Conservation (phyloP, 352 stramenopile genomes). For the Pythium apleroticum region DNA sequence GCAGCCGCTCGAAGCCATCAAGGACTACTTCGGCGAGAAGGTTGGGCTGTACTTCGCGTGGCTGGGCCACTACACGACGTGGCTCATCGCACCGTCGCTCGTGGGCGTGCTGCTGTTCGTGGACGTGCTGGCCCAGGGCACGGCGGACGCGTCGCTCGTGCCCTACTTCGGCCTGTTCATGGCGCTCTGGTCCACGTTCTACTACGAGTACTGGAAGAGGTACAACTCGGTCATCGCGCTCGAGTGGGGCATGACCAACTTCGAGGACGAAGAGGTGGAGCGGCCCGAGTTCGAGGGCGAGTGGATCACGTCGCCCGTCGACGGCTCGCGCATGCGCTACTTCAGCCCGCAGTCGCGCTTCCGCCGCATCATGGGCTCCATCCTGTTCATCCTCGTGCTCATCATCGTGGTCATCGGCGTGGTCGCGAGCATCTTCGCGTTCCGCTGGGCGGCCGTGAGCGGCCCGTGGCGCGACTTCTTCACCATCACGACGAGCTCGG, state of each 20-base stretch:
- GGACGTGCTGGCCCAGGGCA: constrained; percentile 59
- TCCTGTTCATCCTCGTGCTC: constrained; percentile 73
- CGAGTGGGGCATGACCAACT: constrained; percentile 74
- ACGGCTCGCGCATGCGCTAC: constrained; percentile 76
- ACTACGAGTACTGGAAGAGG: constrained; percentile 85
- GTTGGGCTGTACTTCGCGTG: constrained; percentile 98
- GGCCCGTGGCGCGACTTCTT: constrained; percentile 58
- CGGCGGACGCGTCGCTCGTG: constrained; percentile 57
- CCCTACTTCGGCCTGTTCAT: constrained; percentile 84
- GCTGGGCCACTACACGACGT: constrained; percentile 93
- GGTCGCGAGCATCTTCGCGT: constrained; percentile 71
- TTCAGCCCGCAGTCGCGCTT: constrained; percentile 66
- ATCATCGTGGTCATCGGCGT: constrained; percentile 69
- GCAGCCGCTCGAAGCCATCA: constrained; percentile 64
- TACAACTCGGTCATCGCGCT: constrained; percentile 68
- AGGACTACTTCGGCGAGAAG: constrained; percentile 87
- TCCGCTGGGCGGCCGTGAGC: constrained; percentile 58
- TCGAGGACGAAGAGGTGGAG: constrained; percentile 72
- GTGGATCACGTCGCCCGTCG: constrained; percentile 66
- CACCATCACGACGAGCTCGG: constrained; percentile 39
- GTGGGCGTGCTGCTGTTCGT: constrained; percentile 89
- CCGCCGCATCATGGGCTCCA: constrained; percentile 65
- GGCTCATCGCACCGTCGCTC: constrained; percentile 91
- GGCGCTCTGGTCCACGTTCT: constrained; percentile 78
- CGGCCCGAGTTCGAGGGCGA: constrained; percentile 74